A percentile compares a stretch with the other conserved stretches of the same genome.
Conservation (phyloP, 2,329 filamentous ascomycete species). For the Colletotrichum tamarilloi region DNA sequence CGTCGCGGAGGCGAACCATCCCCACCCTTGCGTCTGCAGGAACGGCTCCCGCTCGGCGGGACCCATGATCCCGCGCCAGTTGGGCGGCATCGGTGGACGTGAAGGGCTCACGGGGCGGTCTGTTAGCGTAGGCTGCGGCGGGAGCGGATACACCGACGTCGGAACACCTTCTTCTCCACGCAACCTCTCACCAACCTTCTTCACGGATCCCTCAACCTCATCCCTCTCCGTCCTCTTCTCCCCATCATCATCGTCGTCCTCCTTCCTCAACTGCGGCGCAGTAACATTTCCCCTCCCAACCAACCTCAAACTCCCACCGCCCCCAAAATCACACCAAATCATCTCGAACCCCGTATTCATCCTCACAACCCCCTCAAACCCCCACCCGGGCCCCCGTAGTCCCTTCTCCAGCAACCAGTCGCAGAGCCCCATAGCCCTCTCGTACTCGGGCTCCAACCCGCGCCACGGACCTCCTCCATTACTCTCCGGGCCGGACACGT, state of each 20-base stretch:
- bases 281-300: conserved; percentile 58
- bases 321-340: conserved; percentile 63
- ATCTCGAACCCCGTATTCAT: conserved; percentile 65
- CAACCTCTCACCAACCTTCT: not conserved
- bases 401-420: conserved; percentile 53
- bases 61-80: conserved; percentile 43
- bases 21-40: conserved; percentile 51
- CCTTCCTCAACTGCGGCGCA: conserved; percentile 49
- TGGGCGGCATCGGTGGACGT: conserved; percentile 48
- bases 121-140: conserved; percentile 49
- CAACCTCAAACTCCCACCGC: conserved; percentile 53
- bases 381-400: conserved; percentile 56
- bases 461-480: conserved; percentile 40
- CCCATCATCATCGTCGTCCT: not conserved
- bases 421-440: conserved; percentile 58
- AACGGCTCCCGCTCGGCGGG: conserved; percentile 51
- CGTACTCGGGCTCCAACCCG: conserved; percentile 58
- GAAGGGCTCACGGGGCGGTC: conserved; percentile 48
- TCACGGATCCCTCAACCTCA: not conserved
- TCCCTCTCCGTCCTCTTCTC: not conserved
- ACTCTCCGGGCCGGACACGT: conserved; percentile 49
- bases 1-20: conserved; percentile 57
- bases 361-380: conserved; percentile 60
- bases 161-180: conserved; percentile 13
- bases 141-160: conserved; percentile 48